Conservation (phyloP, 768 basidiomycete genomes). For the Coprinopsis sp. region DNA sequence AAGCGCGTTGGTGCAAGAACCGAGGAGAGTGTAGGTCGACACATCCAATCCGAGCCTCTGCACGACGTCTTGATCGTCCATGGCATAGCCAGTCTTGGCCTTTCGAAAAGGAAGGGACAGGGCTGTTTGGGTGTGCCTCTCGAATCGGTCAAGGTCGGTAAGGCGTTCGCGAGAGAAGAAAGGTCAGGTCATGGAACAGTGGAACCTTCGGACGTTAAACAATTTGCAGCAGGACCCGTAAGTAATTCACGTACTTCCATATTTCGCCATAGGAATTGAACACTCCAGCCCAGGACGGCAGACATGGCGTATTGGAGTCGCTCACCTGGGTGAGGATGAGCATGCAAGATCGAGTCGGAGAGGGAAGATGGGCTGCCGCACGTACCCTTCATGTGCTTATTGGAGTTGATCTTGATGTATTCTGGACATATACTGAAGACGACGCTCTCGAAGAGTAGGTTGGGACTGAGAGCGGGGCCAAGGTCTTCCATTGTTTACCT, state of each 20-base stretch:
- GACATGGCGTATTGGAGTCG: slow-evolving; percentile 39
- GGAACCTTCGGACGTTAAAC: slow-evolving; percentile 6
- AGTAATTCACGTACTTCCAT: slow-evolving; percentile 9
- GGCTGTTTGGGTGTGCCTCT: slow-evolving; percentile 8
- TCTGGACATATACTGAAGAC: slow-evolving; percentile 48
- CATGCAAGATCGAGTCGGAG: neutral
- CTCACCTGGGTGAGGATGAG: slow-evolving; percentile 25
- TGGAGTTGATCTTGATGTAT: slow-evolving; percentile 55
- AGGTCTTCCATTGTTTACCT: slow-evolving; percentile 26
- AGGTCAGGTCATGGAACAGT: slow-evolving; percentile 12
- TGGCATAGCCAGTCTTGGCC: slow-evolving; percentile 34
- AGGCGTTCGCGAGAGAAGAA: slow-evolving; percentile 12
- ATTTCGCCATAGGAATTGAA: slow-evolving; percentile 59
- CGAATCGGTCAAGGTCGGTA: slow-evolving; percentile 10
- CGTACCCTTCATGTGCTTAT: slow-evolving; percentile 55
- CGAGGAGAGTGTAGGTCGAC: slow-evolving; percentile 63
- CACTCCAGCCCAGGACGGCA: slow-evolving; percentile 58
- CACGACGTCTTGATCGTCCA: slow-evolving; percentile 47
- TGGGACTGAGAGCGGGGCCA: slow-evolving; percentile 44
- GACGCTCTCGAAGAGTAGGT: slow-evolving; percentile 40
- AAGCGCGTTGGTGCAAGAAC: slow-evolving; percentile 50
- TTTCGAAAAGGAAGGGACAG: slow-evolving; percentile 1
- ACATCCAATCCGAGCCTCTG: slow-evolving; percentile 41
- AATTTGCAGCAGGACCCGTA: neutral
- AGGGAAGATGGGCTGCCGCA: neutral